Evolutionary conservation across 1,284 basidiomycete species (phyloP).

Genomic region (Moniliella sp.): DNA sequence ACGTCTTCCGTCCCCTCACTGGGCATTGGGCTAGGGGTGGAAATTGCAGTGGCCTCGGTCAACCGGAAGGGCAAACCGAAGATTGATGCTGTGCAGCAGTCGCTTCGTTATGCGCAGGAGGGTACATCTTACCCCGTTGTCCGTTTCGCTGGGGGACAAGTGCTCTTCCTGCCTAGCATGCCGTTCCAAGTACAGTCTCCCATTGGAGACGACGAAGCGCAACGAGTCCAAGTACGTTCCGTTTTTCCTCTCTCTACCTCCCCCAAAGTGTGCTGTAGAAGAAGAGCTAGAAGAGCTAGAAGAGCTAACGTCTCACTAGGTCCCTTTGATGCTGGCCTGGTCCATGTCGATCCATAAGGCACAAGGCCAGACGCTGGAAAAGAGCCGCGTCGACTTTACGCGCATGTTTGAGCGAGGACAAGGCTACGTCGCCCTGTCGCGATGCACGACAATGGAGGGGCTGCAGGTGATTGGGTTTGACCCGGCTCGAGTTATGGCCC

Average conservation of each 20-base stretch:
- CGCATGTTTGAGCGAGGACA: slow-evolving; percentile 38
- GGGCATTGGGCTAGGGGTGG: neutral
- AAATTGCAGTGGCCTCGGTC: no score
- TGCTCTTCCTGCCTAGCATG: neutral
- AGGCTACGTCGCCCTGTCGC: slow-evolving; percentile 84
- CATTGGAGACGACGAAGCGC: slow-evolving; percentile 1
- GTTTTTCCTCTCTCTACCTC: no score
- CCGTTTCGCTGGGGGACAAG: neutral
- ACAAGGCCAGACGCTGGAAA: slow-evolving; percentile 28
- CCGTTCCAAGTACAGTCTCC: slow-evolving; percentile 1
- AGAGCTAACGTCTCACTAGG: no score
- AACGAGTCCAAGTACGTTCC: slow-evolving; percentile 1
- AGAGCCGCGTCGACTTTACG: slow-evolving; percentile 24
- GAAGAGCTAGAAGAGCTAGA: no score
- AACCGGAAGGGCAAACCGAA: no score
- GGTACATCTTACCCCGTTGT: slow-evolving; percentile 1
- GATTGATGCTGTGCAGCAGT: no score
- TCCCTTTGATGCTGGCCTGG: slow-evolving; percentile 25
- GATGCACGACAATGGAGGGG: slow-evolving; percentile 72
- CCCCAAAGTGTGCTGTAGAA: no score
- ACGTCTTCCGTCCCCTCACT: neutral
- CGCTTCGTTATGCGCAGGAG: neutral
- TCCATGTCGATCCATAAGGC: slow-evolving; percentile 29
- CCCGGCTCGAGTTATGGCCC: slow-evolving; percentile 2
- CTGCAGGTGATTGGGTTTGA: slow-evolving; percentile 68